Base-by-base conservation (phyloP, 352 stramenopile genomes). In the Blastocystis sp. region DNA sequence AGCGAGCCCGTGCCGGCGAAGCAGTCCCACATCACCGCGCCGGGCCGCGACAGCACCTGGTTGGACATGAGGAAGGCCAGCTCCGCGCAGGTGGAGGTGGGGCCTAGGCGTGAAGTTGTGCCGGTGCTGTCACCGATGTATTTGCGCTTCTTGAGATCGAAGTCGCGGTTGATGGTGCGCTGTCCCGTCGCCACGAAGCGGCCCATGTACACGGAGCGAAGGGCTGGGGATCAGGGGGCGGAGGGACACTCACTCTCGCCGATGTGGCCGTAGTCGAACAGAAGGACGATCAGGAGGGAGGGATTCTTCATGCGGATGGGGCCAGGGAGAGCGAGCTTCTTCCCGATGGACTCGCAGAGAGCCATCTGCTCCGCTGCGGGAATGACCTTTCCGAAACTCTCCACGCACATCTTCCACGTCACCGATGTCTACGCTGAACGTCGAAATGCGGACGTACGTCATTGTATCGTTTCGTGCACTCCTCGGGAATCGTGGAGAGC, bases 1-100 rank as follows among this genome's bases (percentile, higher is more conserved):
- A 99, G 96, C n/a, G 92, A 96, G 2, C 95, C 96, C 10, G 96
- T 99, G 48, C 96, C 96, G 2, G 98, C 95, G 90, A 98, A 99
- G 23, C 95, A 96, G 91, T 99, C 96, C 86, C 98, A 95, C 5
- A 96, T 93, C 23, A 90, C n/a, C 1, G 43, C 17, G 21, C 86
- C 74, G 10, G 65, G 60, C 4, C 40, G 38, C 0, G 45, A 89
- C 3, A 77, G 43, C 0, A 90, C 93, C 40, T 94, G 90, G 88
- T 94, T 96, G 14, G 92, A 94, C 96, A 98, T 99, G 65, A 98
- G 91, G 88, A 98, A 92, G 53, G 94, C 94, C 80, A 99, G 94
- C 89, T 98, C 95, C 52, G 94, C 95, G 91, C 98, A 96, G 94
- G 98, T 98, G 41, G 93, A 97, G 2, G 96, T 99, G 4, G 96